These are phyloP conservation scores for Tuber aestivum DNA, from an alignment of 495 filamentous ascomycete genomes.

Conservation along the genomic window DNA sequence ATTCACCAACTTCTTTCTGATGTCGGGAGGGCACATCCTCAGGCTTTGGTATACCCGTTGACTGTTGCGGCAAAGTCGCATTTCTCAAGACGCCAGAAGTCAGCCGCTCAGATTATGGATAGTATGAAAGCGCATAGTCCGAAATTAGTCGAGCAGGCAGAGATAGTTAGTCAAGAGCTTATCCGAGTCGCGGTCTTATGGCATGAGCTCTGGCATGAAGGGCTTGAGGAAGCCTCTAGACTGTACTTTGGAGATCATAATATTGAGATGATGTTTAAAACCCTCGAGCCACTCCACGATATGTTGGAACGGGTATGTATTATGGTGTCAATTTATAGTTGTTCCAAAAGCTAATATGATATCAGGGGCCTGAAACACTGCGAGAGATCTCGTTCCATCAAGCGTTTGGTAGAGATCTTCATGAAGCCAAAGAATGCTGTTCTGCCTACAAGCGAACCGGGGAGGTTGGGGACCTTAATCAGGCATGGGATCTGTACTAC, in stretches of 20 bases:
- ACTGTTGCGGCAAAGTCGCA: constrained; percentile 96
- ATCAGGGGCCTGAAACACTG: constrained; percentile 76
- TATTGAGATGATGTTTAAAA: constrained; percentile 92
- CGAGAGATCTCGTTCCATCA: constrained; percentile 97
- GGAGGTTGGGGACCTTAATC: constrained; percentile 89
- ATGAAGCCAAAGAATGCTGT: constrained; percentile 92
- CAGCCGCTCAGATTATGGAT: constrained; percentile 89
- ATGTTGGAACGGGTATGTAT: constrained; percentile 61
- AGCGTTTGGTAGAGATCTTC: constrained; percentile 88
- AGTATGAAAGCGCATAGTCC: constrained; percentile 93
- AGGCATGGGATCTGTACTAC: constrained; percentile 98
- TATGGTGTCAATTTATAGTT: background rate
- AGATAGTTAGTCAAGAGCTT: constrained; percentile 85
- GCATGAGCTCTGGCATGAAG: constrained; percentile 99
- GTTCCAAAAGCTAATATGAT: constrained; percentile 7
- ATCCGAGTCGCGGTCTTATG: constrained; percentile 94
- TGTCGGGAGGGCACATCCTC: constrained; percentile 87
- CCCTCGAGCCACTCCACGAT: constrained; percentile 82
- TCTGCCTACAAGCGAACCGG: constrained; percentile 77
- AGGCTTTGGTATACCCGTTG: constrained; percentile 98
- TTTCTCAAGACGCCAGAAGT: constrained; percentile 71
- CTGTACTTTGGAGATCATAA: constrained; percentile 91
- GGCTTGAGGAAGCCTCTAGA: constrained; percentile 92
- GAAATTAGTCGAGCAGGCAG: constrained; percentile 90
- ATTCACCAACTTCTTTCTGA: constrained; percentile 88